These are phyloP conservation scores for Pythium guiyangense DNA, from an alignment of 352 stramenopile genomes.

Conservation along the genomic window DNA sequence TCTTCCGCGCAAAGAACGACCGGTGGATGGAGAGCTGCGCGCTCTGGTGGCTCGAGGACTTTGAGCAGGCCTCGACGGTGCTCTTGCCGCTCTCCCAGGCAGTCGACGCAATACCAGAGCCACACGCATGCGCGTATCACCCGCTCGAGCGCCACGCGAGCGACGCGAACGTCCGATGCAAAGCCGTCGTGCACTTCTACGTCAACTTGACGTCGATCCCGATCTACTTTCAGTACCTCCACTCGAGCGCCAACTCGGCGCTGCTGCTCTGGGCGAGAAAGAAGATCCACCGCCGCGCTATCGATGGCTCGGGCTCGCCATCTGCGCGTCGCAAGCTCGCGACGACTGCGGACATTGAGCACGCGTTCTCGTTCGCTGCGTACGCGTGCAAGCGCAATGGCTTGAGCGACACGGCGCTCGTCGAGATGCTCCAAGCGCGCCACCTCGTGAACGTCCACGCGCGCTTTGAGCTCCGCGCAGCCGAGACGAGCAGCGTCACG, in stretches of 20 bases:
- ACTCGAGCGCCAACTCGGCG: constrained; percentile 60
- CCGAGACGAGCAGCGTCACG: constrained; percentile 16
- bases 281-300: constrained; percentile 16
- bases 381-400: constrained; percentile 84
- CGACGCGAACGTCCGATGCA: constrained; percentile 33
- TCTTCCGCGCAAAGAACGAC: constrained; percentile 54
- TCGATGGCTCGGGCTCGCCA: background rate
- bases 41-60: constrained; percentile 83
- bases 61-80: constrained; percentile 72
- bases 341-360: constrained; percentile 74
- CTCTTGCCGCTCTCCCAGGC: constrained; percentile 63
- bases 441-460: constrained; percentile 77
- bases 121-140: background rate
- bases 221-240: constrained; percentile 80
- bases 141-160: constrained; percentile 9
- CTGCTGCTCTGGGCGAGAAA: constrained; percentile 62
- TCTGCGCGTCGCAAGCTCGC: constrained; percentile 21
- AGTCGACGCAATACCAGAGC: constrained; percentile 32
- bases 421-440: constrained; percentile 83
- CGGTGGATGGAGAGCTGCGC: constrained; percentile 77
- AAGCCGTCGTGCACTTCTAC: constrained; percentile 63
- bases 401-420: constrained; percentile 75
- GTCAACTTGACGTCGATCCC: constrained; percentile 82
- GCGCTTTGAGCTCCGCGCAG: constrained; percentile 44
- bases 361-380: constrained; percentile 74